Evolutionary conservation across 2,329 filamentous ascomycete genomes (phyloP).

Genomic region (Emergomyces orientalis): DNA sequence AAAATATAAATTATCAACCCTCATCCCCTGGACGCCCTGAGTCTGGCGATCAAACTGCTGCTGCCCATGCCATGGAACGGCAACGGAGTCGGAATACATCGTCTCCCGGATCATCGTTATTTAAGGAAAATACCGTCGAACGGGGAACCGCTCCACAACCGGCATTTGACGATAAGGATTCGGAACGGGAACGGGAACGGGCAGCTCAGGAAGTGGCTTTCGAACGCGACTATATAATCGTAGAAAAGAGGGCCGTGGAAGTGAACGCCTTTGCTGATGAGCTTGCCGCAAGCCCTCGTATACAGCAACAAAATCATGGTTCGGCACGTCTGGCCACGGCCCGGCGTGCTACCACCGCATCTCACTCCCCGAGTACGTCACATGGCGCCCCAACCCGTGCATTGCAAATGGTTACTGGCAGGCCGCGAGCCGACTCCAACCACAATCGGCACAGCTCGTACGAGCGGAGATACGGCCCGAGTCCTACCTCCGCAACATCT

Average conservation of each 20-base stretch:
- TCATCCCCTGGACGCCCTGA: conserved; percentile 36
- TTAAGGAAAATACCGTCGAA: conserved; percentile 40
- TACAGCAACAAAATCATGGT: conserved; percentile 40
- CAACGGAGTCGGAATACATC: conserved; percentile 47
- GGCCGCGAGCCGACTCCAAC: conserved; percentile 47
- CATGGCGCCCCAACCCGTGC: conserved; percentile 50
- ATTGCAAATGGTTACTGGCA: conserved; percentile 63
- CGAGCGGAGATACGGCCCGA: conserved; percentile 65
- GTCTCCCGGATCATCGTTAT: conserved; percentile 36
- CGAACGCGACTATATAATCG: conserved; percentile 88
- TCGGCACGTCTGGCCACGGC: conserved; percentile 47
- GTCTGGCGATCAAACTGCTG: conserved; percentile 25
- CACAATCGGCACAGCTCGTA: conserved; percentile 73
- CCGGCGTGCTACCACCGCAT: conserved; percentile 70
- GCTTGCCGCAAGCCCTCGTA: conserved; percentile 69
- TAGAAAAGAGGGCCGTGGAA: conserved; percentile 90
- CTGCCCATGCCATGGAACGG: conserved; percentile 47
- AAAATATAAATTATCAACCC: conserved; percentile 27
- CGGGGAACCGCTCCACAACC: conserved; percentile 21
- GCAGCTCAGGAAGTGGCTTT: conserved; percentile 81
- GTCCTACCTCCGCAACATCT: conserved; percentile 70
- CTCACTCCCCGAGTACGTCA: conserved; percentile 59
- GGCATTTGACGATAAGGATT: conserved; percentile 29
- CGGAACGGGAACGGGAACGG: conserved; percentile 47
- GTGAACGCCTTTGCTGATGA: conserved; percentile 97